Percentiles rank a stretch among this genome's conserved stretches.
Evolutionary conservation across 2,329 filamentous ascomycete genomes (phyloP).

Genomic region (Aspergillus piperis): DNA sequence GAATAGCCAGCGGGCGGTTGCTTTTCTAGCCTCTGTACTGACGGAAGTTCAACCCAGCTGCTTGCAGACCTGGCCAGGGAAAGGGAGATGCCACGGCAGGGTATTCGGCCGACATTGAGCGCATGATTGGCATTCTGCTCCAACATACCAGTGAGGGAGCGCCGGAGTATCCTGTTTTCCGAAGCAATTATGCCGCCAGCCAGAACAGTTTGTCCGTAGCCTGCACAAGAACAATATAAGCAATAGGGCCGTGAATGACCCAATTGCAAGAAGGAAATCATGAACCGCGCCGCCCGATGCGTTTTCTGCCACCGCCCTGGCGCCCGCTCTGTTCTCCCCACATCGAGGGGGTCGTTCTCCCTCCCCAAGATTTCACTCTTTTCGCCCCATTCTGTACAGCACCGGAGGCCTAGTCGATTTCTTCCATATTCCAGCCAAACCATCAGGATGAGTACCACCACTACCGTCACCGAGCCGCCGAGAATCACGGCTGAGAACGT

Average conservation of each 20-base stretch:
- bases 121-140: not conserved
- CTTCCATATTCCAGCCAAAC: not conserved
- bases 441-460: conserved; percentile 48
- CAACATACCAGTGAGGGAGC: not conserved
- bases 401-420: not conserved
- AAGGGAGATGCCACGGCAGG: not conserved
- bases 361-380: not conserved
- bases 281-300: not conserved
- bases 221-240: not conserved
- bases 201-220: no score
- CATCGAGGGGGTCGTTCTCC: not conserved
- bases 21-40: no score
- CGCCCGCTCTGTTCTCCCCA: not conserved
- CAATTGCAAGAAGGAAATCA: not conserved
- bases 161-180: not conserved
- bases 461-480: conserved; percentile 52
- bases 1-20: no score
- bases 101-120: not conserved
- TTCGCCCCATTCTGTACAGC: not conserved
- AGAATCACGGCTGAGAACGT: conserved; percentile 84
- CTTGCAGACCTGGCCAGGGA: not conserved
- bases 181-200: not conserved
- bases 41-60: no score
- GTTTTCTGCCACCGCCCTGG: conserved; percentile 6
- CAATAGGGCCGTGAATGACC: not conserved